These are phyloP conservation scores for Sporopachydermia quercuum DNA, from an alignment of 805 yeast genomes.

Conservation along the genomic window DNA sequence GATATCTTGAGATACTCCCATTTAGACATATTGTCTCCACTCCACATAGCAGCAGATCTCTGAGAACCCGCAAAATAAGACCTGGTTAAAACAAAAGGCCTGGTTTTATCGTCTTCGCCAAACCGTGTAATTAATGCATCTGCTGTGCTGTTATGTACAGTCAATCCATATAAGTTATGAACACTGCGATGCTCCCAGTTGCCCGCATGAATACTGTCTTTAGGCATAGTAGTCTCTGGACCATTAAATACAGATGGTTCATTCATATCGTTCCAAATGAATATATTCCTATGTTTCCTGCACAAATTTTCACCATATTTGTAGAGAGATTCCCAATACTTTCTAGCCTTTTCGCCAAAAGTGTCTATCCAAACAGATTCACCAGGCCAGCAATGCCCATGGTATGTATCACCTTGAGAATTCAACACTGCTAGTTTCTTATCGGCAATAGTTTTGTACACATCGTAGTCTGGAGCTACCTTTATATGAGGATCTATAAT, in stretches of 20 bases:
- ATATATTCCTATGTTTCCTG: constrained; percentile 45
- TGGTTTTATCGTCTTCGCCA: constrained; percentile 22
- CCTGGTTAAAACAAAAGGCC: constrained; percentile 84
- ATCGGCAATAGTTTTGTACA: constrained; percentile 37
- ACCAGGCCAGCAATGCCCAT: constrained; percentile 98
- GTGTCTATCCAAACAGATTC: constrained; percentile 90
- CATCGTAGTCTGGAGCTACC: constrained; percentile 35
- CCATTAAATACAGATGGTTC: constrained; percentile 94
- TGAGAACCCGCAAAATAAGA: constrained; percentile 88
- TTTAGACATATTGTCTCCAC: constrained; percentile 88
- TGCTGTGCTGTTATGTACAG: constrained; percentile 70
- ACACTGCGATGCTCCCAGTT: constrained; percentile 83
- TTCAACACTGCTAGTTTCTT: constrained; percentile 32
- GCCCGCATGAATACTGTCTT: constrained; percentile 64
- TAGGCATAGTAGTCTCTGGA: constrained; percentile 84
- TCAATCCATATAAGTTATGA: constrained; percentile 73
- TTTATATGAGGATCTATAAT: constrained; percentile 90
- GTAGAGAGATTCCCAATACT: constrained; percentile 46
- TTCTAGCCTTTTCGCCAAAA: constrained; percentile 43
- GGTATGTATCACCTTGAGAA: constrained; percentile 32
- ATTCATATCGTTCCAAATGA: constrained; percentile 96
- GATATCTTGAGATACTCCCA: constrained; percentile 80
- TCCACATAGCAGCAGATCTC: constrained; percentile 88
- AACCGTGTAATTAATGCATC: constrained; percentile 44
- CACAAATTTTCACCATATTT: constrained; percentile 29